Base-by-base conservation (phyloP, 768 basidiomycete species). In the Kwoniella pini region DNA sequence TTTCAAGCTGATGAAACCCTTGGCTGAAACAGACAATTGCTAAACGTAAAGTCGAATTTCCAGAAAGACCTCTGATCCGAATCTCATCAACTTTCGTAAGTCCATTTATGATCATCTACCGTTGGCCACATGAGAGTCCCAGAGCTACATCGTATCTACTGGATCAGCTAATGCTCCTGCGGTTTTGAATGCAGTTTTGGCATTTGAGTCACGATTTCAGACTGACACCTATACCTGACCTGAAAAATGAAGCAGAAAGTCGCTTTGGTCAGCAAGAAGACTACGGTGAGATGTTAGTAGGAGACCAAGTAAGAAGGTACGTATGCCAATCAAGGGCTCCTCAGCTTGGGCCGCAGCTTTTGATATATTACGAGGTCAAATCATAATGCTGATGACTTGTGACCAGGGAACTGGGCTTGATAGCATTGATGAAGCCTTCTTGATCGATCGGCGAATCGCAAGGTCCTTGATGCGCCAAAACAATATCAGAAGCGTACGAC, bases 31-130 rank as follows among this genome's bases (percentile, higher is more conserved):
- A 63, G 54, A 21, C 21, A 6, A 55, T 36, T 38, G 91, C 88
- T 82, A 84, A 15, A 85, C 84, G 88, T 40, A 87, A 83, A 67
- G 64, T 67, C 11, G 81, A 84, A 60, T 81, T 80, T 60, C 86
- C 91, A 1, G 82, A 85, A 54, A 86, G 94, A n/a, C 94, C 94
- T 12, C 81, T 88, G 33, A 90, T 94, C 66, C 87, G 94, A n/a
- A 93, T 98, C 65, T 94, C 92, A 2, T 94, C 91, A 1, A 97
- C 93, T 0, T 93, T 94, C 79, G 78, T 79, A 48, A 55, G 76
- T 68, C n/a, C n/a, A n/a, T n/a, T n/a, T n/a, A n/a, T n/a, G n/a
- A n/a, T n/a, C n/a, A n/a, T n/a, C n/a, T n/a, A n/a, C n/a, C n/a
- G n/a, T n/a, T n/a, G n/a, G n/a, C n/a, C n/a, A n/a, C n/a, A n/a